Conservation (phyloP, 139 green algal genomes). For the Volvox reticuliferus region DNA sequence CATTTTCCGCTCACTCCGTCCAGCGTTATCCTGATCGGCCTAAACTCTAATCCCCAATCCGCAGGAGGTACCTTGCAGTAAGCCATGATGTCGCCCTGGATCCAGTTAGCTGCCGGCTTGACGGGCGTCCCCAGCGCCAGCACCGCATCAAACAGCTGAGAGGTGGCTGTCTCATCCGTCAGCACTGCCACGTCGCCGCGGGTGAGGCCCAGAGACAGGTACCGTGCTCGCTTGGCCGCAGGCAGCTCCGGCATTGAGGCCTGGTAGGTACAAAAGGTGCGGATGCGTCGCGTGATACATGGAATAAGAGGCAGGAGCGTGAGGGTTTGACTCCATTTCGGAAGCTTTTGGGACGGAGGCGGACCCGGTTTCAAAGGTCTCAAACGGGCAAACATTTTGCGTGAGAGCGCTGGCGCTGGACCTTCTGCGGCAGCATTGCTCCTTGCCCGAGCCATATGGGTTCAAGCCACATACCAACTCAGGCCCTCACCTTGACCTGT, state of each 20-base stretch:
- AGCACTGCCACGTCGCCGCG: constrained; percentile 83
- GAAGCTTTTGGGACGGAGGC: too few relatives aligned
- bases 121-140: constrained; percentile 76
- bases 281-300: too few relatives aligned
- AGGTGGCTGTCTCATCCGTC: constrained; percentile 83
- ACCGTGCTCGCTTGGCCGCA: constrained; percentile 74
- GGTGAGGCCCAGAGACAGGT: constrained; percentile 77
- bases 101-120: constrained; percentile 95
- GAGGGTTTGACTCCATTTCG: too few relatives aligned
- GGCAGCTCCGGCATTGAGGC: constrained; percentile 89
- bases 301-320: too few relatives aligned
- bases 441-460: too few relatives aligned
- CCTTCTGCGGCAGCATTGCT: too few relatives aligned
- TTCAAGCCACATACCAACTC: not conserved
- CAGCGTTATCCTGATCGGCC: too few relatives aligned
- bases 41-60: too few relatives aligned
- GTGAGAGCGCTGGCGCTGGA: too few relatives aligned
- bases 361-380: too few relatives aligned
- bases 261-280: constrained; percentile 14
- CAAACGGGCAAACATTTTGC: too few relatives aligned
- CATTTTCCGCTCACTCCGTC: too few relatives aligned
- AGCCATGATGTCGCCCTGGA: constrained; percentile 93
- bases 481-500: constrained; percentile 14
- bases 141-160: constrained; percentile 83
- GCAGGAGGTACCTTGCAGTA: constrained; percentile 75